Conservation (phyloP, 1,139 yeast species). For the Debaryomycetaceae sp. region DNA sequence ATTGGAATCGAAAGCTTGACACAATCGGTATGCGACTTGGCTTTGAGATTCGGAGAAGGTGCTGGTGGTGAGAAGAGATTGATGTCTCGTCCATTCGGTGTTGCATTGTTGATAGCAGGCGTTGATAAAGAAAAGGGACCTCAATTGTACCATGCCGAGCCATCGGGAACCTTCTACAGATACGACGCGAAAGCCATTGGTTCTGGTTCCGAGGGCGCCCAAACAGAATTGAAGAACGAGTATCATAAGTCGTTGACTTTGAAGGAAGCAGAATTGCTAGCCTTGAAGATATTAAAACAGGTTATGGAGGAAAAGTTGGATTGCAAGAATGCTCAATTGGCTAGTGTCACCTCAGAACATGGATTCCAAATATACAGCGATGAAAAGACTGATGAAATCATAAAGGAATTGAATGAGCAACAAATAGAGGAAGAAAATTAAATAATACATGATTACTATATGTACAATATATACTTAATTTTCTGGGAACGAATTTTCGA, state of each 20-base stretch:
- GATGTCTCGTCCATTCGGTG: constrained; percentile 99
- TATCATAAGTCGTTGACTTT: constrained; percentile 93
- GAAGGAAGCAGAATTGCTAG: constrained; percentile 87
- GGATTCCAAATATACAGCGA: constrained; percentile 89
- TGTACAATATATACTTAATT: constrained; percentile 6
- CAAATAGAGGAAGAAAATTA: constrained; percentile 34
- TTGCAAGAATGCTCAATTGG: constrained; percentile 91
- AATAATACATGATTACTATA: constrained; percentile 3
- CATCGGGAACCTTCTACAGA: constrained; percentile 95
- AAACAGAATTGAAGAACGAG: constrained; percentile 94
- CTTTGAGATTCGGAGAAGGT: constrained; percentile 96
- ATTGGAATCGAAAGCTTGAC: constrained; percentile 92
- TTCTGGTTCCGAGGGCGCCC: constrained; percentile 98
- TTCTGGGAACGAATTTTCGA: constrained; percentile 44
- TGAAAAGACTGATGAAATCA: constrained; percentile 78
- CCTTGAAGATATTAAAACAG: constrained; percentile 88
- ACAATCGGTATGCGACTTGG: constrained; percentile 95
- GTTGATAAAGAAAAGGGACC: constrained; percentile 91
- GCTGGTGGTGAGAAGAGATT: constrained; percentile 95
- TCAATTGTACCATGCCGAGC: constrained; percentile 97
- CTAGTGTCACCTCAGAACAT: constrained; percentile 80
- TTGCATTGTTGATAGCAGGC: constrained; percentile 94
- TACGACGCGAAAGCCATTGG: constrained; percentile 99
- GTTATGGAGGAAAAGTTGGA: constrained; percentile 99
- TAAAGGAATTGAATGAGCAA: constrained; percentile 70